phyloP scores from a whole-genome alignment of 2,329 filamentous ascomycete species.

The Tolypocladium pustulatum region DNA sequence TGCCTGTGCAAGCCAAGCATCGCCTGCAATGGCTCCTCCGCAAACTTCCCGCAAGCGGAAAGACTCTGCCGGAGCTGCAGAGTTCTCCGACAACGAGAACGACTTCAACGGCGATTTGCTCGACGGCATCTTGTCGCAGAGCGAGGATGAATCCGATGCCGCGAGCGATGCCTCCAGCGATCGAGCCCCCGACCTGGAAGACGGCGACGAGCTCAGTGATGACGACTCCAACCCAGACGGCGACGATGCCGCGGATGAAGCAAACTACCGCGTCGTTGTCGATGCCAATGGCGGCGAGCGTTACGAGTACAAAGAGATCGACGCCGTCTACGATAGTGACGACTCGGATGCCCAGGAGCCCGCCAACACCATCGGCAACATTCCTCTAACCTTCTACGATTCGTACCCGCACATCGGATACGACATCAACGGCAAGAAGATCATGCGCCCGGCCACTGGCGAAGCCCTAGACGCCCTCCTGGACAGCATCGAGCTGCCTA shows the following conservation, averaged over 20 bases:
- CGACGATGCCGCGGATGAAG: neutral
- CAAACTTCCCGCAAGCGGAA: constrained; percentile 49
- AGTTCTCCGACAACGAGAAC: constrained; percentile 37
- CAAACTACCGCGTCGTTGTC: constrained; percentile 40
- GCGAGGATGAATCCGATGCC: constrained; percentile 24
- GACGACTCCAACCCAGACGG: neutral
- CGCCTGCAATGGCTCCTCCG: constrained; percentile 6
- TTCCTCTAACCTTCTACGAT: constrained; percentile 91
- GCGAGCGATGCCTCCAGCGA: constrained; percentile 8
- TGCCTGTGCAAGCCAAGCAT: neutral
- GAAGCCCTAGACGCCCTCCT: constrained; percentile 87
- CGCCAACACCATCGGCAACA: constrained; percentile 89
- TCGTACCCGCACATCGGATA: constrained; percentile 97
- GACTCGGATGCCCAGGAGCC: constrained; percentile 74
- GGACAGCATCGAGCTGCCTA: constrained; percentile 92
- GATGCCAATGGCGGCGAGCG: constrained; percentile 87
- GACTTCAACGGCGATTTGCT: constrained; percentile 46
- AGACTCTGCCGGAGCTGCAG: constrained; percentile 43
- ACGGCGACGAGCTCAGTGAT: constrained; percentile 25
- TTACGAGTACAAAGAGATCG: constrained; percentile 89
- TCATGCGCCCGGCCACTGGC: constrained; percentile 89
- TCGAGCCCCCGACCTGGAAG: constrained; percentile 7
- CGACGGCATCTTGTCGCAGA: constrained; percentile 44
- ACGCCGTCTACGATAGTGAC: constrained; percentile 92
- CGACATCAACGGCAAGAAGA: constrained; percentile 97